A percentile compares a stretch with the other conserved stretches of the same genome.
Conservation (phyloP, 495 filamentous ascomycete species). For the Cryomyces antarcticus region DNA sequence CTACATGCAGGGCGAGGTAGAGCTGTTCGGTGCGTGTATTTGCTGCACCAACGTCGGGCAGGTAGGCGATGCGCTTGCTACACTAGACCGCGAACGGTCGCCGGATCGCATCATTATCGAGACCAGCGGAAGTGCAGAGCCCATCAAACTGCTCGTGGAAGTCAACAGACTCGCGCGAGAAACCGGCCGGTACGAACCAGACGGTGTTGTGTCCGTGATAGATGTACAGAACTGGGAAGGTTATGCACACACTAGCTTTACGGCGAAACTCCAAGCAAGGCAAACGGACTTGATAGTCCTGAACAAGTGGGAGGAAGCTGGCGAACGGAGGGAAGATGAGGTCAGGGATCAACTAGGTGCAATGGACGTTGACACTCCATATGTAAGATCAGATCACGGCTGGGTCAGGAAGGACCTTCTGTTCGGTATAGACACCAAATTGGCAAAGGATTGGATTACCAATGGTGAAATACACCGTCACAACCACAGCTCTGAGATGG, state of each 20-base stretch:
- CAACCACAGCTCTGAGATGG: constrained; percentile 39
- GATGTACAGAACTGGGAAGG: constrained; percentile 96
- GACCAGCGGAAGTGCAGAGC: constrained; percentile 56
- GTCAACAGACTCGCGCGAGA: constrained; percentile 59
- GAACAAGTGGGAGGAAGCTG: constrained; percentile 79
- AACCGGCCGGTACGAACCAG: constrained; percentile 46
- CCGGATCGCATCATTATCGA: constrained; percentile 88
- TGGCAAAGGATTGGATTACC: constrained; percentile 37
- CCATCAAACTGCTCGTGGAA: constrained; percentile 21
- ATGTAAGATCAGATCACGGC: constrained; percentile 63
- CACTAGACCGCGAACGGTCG: constrained; percentile 35
- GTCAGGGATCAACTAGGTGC: constrained; percentile 70
- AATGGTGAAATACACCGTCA: constrained; percentile 13
- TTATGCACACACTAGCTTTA: constrained; percentile 68
- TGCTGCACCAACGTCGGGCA: constrained; percentile 96
- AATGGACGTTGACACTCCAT: constrained; percentile 59
- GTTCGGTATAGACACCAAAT: constrained; percentile 67
- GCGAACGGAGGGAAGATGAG: constrained; percentile 56
- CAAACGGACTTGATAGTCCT: constrained; percentile 89
- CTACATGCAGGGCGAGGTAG: constrained; percentile 73
- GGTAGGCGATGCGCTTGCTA: constrained; percentile 54
- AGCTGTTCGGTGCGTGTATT: constrained; percentile 90
- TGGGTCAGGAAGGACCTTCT: constrained; percentile 55
- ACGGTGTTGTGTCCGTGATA: constrained; percentile 81
- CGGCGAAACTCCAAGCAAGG: constrained; percentile 24